Evolutionary conservation across 257 asterid genomes (phyloP).

Genomic region (Scutellaria baicalensis): DNA sequence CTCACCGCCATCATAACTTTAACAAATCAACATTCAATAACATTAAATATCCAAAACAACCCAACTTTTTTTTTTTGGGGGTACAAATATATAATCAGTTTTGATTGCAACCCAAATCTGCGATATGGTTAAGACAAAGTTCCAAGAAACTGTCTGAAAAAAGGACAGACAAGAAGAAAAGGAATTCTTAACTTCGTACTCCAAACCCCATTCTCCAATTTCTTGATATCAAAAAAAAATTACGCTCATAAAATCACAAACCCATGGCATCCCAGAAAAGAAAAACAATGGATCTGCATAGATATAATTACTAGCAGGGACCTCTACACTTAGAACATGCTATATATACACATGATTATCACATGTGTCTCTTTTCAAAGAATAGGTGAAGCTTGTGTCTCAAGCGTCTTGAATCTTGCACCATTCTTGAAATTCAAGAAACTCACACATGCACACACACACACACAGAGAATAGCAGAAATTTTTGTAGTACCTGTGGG

Average conservation of each 20-base stretch:
- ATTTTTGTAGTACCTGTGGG: constrained; percentile 17
- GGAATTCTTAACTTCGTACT: neutral
- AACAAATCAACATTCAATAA: constrained; percentile 16
- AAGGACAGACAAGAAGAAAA: neutral
- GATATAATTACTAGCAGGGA: neutral
- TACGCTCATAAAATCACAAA: constrained; percentile 11
- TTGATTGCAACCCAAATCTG: neutral
- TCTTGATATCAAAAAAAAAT: neutral
- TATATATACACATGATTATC: neutral
- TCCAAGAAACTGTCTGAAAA: neutral
- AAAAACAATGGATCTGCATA: neutral
- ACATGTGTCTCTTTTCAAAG: constrained; percentile 9
- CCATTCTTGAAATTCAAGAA: constrained; percentile 35
- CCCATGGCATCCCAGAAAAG: constrained; percentile 1
- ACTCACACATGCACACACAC: constrained; percentile 17
- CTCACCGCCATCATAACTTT: constrained; percentile 88
- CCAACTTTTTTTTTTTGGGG: neutral
- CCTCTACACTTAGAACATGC: neutral
- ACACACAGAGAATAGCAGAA: neutral
- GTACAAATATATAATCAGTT: neutral
- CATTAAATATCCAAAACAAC: neutral
- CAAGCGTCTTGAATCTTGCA: constrained; percentile 41
- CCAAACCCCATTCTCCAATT: neutral
- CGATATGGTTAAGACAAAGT: neutral
- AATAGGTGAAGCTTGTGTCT: constrained; percentile 30